A percentile compares a stretch with the other conserved stretches of the same genome.
These are phyloP conservation scores for Reutealis trisperma DNA, from an alignment of 345 rosid genomes.

Conservation along the genomic window DNA sequence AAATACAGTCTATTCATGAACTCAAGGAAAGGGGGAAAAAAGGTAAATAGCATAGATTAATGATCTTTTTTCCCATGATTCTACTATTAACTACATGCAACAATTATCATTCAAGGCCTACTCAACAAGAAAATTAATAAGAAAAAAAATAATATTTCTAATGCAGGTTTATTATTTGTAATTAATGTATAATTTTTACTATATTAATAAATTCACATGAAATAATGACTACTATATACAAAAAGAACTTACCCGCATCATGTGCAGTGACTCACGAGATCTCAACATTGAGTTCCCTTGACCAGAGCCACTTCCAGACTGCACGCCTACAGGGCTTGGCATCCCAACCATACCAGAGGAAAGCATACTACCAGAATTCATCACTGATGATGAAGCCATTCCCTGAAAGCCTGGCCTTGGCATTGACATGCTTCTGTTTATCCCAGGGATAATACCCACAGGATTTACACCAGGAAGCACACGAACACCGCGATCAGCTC, in stretches of 20 bases:
- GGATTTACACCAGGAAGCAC: slow-evolving; percentile 70
- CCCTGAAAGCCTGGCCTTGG: slow-evolving; percentile 85
- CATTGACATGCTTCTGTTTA: slow-evolving; percentile 67
- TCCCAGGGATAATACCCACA: slow-evolving; percentile 62
- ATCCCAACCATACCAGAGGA: slow-evolving; percentile 72
- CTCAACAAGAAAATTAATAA: no score
- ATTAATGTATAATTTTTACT: no score
- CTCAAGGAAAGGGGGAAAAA: no score
- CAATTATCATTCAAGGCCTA: no score
- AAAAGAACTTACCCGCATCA: slow-evolving; percentile 66
- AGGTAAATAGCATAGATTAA: no score
- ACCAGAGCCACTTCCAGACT: slow-evolving; percentile 64
- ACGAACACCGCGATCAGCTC: slow-evolving; percentile 64
- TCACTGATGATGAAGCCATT: slow-evolving; percentile 62
- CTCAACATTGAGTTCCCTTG: slow-evolving; percentile 78
- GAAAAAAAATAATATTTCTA: no score
- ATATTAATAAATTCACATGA: neutral
- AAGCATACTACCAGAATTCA: slow-evolving; percentile 65
- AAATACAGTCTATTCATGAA: no score
- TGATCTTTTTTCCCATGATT: no score
- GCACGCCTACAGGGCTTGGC: slow-evolving; percentile 62
- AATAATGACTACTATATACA: neutral
- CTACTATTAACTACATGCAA: no score
- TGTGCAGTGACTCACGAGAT: slow-evolving; percentile 71
- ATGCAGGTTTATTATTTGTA: no score